Evolutionary conservation across 2,329 filamentous ascomycete species (phyloP).

Genomic region (Pseudogymnoascus sp.): DNA sequence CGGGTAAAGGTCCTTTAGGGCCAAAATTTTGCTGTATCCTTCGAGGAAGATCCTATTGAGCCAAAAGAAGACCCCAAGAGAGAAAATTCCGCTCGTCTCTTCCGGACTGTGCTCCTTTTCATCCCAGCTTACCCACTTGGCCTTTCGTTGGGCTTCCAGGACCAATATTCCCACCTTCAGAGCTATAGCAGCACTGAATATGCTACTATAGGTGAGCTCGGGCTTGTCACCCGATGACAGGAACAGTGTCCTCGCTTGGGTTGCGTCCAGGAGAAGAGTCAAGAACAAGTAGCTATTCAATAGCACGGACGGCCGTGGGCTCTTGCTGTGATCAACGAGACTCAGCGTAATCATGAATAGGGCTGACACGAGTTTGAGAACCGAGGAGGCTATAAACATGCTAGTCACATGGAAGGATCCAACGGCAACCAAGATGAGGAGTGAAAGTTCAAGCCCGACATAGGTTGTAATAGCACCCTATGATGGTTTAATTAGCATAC

Average conservation of each 20-base stretch:
- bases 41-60: slow-evolving; percentile 26
- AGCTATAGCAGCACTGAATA: slow-evolving; percentile 12
- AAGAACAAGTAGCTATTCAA: slow-evolving; percentile 37
- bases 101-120: slow-evolving; percentile 27
- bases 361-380: slow-evolving; percentile 24
- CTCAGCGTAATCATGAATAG: slow-evolving; percentile 17
- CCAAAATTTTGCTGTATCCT: slow-evolving; percentile 24
- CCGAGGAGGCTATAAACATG: slow-evolving; percentile 28
- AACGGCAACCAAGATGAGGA: slow-evolving; percentile 22
- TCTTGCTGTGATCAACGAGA: slow-evolving; percentile 28
- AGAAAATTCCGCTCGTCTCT: slow-evolving; percentile 27
- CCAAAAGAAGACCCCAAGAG: slow-evolving; percentile 27
- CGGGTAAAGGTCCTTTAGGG: slow-evolving; percentile 23
- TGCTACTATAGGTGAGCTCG: slow-evolving; percentile 14
- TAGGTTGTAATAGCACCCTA: slow-evolving; percentile 21
- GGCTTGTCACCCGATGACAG: slow-evolving; percentile 20
- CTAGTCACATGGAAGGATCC: slow-evolving; percentile 15
- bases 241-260: slow-evolving; percentile 38
- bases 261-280: slow-evolving; percentile 38
- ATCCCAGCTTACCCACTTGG: slow-evolving; percentile 22
- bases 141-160: slow-evolving; percentile 18
- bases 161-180: slow-evolving; percentile 11
- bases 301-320: slow-evolving; percentile 36
- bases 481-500: slow-evolving; percentile 11
- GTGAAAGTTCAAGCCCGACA: slow-evolving; percentile 22